Conservation (phyloP, 2,329 filamentous ascomycete genomes). For the Alternaria burnsii region DNA sequence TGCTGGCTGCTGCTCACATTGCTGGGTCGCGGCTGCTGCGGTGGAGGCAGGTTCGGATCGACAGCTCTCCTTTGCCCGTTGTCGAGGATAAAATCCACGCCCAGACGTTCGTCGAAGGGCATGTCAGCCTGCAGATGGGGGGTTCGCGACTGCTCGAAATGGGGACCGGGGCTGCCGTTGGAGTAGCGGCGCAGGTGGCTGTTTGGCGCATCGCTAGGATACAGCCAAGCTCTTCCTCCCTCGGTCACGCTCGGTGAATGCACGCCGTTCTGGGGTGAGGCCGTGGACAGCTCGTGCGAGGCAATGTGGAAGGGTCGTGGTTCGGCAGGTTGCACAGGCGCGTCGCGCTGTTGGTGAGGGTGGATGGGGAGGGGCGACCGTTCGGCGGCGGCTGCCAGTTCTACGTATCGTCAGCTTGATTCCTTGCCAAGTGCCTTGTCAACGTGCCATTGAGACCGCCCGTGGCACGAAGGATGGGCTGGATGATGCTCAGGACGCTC, state of each 20-base stretch:
- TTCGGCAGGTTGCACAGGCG: conserved; percentile 22
- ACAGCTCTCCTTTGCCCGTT: conserved; percentile 56
- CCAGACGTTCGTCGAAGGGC: conserved; percentile 67
- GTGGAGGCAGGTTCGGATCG: conserved; percentile 54
- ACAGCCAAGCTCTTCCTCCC: conserved; percentile 42
- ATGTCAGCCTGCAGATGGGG: conserved; percentile 32
- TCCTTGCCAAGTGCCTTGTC: background rate
- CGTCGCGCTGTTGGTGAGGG: conserved; percentile 22
- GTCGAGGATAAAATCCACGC: conserved; percentile 75
- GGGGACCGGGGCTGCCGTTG: conserved; percentile 49
- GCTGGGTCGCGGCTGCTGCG: conserved; percentile 46
- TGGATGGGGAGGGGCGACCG: conserved; percentile 54
- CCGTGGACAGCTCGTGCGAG: conserved; percentile 27
- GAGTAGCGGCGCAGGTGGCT: conserved; percentile 47
- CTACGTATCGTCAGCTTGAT: conserved; percentile 38
- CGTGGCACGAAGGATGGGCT: conserved; percentile 62
- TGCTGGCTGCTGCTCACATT: conserved; percentile 33
- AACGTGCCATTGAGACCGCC: conserved; percentile 56
- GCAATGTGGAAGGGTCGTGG: conserved; percentile 34
- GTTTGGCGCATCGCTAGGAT: conserved; percentile 40
- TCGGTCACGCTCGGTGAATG: conserved; percentile 40
- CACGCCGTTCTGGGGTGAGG: conserved; percentile 32
- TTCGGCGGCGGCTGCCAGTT: conserved; percentile 59
- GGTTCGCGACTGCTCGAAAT: conserved; percentile 54
- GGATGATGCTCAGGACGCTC: conserved; percentile 69